Evolutionary conservation across 257 asterid species (phyloP).

Genomic region (Fraxinus pennsylvanica): DNA sequence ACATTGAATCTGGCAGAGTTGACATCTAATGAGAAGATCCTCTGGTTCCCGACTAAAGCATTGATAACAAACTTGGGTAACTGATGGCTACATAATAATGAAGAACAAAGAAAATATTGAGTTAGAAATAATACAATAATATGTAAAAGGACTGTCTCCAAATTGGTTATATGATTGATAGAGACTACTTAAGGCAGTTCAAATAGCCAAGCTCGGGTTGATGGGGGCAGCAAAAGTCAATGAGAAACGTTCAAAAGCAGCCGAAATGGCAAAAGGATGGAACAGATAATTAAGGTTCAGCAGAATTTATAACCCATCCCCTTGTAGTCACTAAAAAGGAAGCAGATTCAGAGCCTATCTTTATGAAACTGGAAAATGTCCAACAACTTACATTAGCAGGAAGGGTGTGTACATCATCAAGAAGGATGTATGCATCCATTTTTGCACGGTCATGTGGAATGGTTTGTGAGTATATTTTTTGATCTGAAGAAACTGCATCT

Average conservation of each 20-base stretch:
- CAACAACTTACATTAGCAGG: conserved; percentile 53
- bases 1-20: conserved; percentile 52
- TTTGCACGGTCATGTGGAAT: conserved; percentile 47
- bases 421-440: conserved; percentile 55
- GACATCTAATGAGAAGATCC: conserved; percentile 72
- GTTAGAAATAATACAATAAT: background rate
- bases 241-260: background rate
- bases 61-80: conserved; percentile 47
- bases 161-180: background rate
- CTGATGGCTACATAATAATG: conserved; percentile 40
- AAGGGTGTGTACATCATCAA: conserved; percentile 40
- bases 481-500: conserved; percentile 69
- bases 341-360: background rate
- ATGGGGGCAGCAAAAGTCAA: background rate
- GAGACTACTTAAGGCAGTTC: background rate
- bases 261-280: background rate
- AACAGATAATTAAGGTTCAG: background rate
- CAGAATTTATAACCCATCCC: background rate
- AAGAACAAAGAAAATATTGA: conserved; percentile 6
- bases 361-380: background rate
- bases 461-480: conserved; percentile 86
- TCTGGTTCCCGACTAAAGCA: conserved; percentile 72
- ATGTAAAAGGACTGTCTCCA: background rate
- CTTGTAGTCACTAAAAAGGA: conserved; percentile 1
- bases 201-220: background rate